A percentile compares a stretch with the other conserved stretches of the same genome.
phyloP scores from a whole-genome alignment of 164 flowering plant genomes.

The Sextonia rubra region DNA sequence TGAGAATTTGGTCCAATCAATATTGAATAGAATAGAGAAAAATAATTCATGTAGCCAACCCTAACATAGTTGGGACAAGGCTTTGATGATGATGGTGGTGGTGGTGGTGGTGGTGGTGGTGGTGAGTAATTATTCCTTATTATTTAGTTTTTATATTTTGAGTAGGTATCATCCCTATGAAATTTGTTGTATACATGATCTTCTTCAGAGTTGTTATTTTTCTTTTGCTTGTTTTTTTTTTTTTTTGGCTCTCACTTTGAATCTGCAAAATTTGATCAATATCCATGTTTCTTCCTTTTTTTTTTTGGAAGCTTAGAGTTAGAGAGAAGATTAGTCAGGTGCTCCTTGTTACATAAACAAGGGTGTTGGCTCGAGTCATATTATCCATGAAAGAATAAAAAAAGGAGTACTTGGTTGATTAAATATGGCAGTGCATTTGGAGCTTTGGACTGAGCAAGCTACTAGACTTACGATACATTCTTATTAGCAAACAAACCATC shows the following conservation, averaged over 20 bases:
- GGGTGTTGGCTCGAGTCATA: neutral
- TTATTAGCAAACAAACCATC: neutral
- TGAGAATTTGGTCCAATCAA: too few relatives aligned
- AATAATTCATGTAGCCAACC: too few relatives aligned
- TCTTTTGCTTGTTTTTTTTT: too few relatives aligned
- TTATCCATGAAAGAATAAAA: neutral
- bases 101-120: too few relatives aligned
- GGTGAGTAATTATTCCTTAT: too few relatives aligned
- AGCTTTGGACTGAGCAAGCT: neutral
- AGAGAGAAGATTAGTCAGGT: neutral
- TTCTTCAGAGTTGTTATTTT: neutral
- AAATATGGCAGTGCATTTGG: neutral
- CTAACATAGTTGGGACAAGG: too few relatives aligned
- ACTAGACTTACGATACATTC: neutral
- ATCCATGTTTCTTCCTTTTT: neutral
- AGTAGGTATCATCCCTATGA: neutral
- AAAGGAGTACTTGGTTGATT: neutral
- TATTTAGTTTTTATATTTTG: neutral
- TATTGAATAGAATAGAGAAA: too few relatives aligned
- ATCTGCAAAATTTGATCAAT: neutral
- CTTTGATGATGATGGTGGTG: too few relatives aligned
- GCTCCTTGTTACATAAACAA: neutral
- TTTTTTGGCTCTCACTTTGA: neutral
- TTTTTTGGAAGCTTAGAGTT: neutral
- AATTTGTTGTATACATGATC: neutral